These are phyloP conservation scores for Clavariopsis aquatica DNA, from an alignment of 495 filamentous ascomycete species.

Conservation along the genomic window DNA sequence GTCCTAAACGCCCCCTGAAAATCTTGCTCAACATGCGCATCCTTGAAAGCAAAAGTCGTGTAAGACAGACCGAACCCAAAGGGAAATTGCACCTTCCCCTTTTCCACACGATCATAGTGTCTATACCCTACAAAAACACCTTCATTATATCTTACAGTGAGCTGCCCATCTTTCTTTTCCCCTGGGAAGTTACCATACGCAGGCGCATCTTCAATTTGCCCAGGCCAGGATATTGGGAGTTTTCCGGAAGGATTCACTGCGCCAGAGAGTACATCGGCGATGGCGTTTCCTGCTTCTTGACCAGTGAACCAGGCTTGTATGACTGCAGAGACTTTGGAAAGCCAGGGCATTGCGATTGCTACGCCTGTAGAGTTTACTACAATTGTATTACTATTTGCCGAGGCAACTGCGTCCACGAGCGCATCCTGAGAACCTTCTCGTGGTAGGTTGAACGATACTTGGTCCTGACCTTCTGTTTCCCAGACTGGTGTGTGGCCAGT, in stretches of 20 bases:
- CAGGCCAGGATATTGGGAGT: slow-evolving; percentile 58
- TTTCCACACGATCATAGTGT: slow-evolving; percentile 24
- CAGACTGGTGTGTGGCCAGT: slow-evolving; percentile 32
- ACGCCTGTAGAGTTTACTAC: slow-evolving; percentile 34
- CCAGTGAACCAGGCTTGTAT: slow-evolving; percentile 32
- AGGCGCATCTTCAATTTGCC: slow-evolving; percentile 31
- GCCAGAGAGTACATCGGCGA: slow-evolving; percentile 61
- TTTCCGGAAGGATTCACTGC: slow-evolving; percentile 59
- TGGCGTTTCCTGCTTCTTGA: slow-evolving; percentile 50
- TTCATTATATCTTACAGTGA: slow-evolving; percentile 28
- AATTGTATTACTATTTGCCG: slow-evolving; percentile 24
- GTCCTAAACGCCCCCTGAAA: slow-evolving; percentile 5
- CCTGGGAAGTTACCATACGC: slow-evolving; percentile 36
- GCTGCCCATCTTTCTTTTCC: slow-evolving; percentile 21
- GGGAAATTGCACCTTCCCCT: slow-evolving; percentile 17
- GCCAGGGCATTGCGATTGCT: slow-evolving; percentile 28
- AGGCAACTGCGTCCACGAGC: slow-evolving; percentile 29
- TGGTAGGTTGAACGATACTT: slow-evolving; percentile 22
- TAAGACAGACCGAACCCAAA: slow-evolving; percentile 34
- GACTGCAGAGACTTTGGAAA: slow-evolving; percentile 24
- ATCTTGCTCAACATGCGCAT: neutral
- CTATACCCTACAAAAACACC: slow-evolving; percentile 33
- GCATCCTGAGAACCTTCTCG: slow-evolving; percentile 31
- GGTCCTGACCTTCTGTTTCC: slow-evolving; percentile 35
- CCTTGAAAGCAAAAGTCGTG: slow-evolving; percentile 22